These are phyloP conservation scores for Talaromyces rugulosus DNA, from an alignment of 2,329 filamentous ascomycete species.

Conservation along the genomic window DNA sequence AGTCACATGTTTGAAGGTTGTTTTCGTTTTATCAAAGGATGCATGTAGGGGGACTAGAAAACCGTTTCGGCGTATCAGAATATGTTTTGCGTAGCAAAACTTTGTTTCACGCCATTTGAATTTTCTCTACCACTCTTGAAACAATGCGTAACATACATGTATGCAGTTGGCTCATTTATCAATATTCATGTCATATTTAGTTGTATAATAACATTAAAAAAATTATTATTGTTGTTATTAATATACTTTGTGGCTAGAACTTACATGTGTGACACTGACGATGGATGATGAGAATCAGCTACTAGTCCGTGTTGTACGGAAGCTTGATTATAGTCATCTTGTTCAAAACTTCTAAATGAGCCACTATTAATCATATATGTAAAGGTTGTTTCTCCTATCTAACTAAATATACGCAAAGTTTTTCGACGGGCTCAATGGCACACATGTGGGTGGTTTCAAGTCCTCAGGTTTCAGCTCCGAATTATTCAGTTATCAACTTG, in stretches of 20 bases:
- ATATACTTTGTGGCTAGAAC: neutral
- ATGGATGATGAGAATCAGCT: neutral
- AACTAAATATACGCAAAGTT: neutral
- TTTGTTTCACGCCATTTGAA: neutral
- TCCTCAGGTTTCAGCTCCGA: neutral
- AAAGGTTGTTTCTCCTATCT: too few species aligned
- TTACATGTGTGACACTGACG: neutral
- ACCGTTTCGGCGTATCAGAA: neutral
- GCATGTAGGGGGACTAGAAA: neutral
- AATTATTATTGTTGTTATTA: neutral
- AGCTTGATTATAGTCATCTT: neutral
- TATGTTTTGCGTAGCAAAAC: neutral
- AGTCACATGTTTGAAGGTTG: neutral
- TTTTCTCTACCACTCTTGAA: neutral
- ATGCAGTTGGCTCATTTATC: too few species aligned
- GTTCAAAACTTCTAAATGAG: neutral
- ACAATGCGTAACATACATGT: neutral
- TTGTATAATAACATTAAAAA: too few species aligned
- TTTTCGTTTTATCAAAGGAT: neutral
- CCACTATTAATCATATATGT: neutral
- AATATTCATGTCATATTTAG: too few species aligned
- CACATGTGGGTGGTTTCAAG: neutral
- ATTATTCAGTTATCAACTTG: neutral
- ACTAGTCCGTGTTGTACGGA: neutral
- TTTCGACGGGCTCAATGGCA: neutral